Evolutionary conservation across 345 rosid species (phyloP).

Genomic region (Moringa oleifera): DNA sequence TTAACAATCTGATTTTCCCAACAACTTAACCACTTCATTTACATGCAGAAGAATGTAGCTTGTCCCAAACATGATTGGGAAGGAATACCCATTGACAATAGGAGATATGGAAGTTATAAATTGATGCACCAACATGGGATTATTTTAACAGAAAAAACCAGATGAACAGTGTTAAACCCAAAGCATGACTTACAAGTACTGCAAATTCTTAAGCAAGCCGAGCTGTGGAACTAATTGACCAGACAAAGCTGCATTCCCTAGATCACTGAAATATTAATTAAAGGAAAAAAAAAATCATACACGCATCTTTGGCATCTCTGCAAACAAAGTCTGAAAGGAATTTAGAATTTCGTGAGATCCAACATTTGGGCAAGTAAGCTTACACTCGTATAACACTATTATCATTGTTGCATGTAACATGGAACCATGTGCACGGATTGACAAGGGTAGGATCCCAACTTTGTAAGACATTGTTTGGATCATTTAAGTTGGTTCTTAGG

Average conservation of each 20-base stretch:
- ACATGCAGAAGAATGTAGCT: background rate
- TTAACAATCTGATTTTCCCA: background rate
- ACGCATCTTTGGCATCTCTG: too few relatives aligned
- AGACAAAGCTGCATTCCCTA: slow-evolving; percentile 92
- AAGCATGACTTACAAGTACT: slow-evolving; percentile 65
- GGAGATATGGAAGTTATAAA: background rate
- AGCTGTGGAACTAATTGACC: slow-evolving; percentile 95
- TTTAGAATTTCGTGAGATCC: background rate
- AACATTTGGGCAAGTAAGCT: slow-evolving; percentile 5
- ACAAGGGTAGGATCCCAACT: slow-evolving; percentile 99
- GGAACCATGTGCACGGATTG: slow-evolving; percentile 98
- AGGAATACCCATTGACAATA: background rate
- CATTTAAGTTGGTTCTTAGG: slow-evolving; percentile 60
- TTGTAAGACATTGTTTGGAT: slow-evolving; percentile 90
- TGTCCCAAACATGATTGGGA: background rate
- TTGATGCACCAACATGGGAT: background rate
- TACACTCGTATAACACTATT: slow-evolving; percentile 96
- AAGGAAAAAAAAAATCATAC: too few relatives aligned
- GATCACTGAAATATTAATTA: slow-evolving; percentile 48
- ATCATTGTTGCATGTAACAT: slow-evolving; percentile 91
- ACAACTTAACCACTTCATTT: background rate
- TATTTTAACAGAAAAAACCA: background rate
- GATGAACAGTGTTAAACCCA: background rate
- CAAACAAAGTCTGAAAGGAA: slow-evolving; percentile 5
- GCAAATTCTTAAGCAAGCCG: slow-evolving; percentile 87